Evolutionary conservation across 495 filamentous ascomycete genomes (phyloP).

Genomic region (Hypomontagnella submonticulosa): DNA sequence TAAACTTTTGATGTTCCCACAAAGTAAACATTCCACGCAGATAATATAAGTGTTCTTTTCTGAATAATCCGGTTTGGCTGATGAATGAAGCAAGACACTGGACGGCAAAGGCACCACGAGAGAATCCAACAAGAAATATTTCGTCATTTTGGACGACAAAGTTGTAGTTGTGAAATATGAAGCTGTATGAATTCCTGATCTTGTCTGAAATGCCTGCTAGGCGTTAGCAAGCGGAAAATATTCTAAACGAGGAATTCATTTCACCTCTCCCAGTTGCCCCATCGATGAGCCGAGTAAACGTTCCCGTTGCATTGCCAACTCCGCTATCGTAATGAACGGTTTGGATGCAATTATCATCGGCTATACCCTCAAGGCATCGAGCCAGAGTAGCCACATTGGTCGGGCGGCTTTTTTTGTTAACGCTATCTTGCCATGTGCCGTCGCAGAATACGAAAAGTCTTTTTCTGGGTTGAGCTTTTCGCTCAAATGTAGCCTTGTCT

Average conservation of each 20-base stretch:
- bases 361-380: neutral
- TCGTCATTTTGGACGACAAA: conserved; percentile 60
- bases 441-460: conserved; percentile 5
- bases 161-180: conserved; percentile 67
- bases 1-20: conserved; percentile 4
- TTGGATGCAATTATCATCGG: neutral
- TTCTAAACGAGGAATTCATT: neutral
- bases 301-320: neutral
- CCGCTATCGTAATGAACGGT: conserved; percentile 2
- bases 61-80: conserved; percentile 62
- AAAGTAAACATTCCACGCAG: conserved; percentile 8
- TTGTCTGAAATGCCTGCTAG: neutral
- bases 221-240: neutral
- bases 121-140: conserved; percentile 73
- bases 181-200: conserved; percentile 60
- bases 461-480: too few species aligned
- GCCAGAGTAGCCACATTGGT: conserved; percentile 1
- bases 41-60: conserved; percentile 4
- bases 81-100: conserved; percentile 67
- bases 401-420: neutral
- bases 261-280: conserved; percentile 4
- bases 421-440: conserved; percentile 5
- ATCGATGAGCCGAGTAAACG: neutral
- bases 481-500: too few species aligned
- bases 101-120: conserved; percentile 71